Base-by-base conservation (phyloP, 805 yeast genomes). In the Debaryomyces tyrocola region DNA sequence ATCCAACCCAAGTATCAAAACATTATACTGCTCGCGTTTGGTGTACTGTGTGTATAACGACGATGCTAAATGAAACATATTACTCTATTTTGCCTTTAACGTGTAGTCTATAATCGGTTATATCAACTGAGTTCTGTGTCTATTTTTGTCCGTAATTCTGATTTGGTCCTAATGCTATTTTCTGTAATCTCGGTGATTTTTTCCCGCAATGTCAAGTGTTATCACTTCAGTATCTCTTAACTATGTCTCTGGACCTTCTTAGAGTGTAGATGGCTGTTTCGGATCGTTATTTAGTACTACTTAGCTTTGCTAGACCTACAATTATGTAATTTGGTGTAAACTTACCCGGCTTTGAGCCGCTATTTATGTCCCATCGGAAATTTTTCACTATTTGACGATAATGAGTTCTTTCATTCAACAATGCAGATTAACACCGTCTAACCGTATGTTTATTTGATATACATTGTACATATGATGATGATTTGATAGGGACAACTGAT, bases 1-100 rank as follows among this genome's bases (percentile, higher is more conserved):
- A 65, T 92, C 97, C 24, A 92, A 77, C 15, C 99, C 99, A 18
- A 92, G 73, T 33, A 92, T 87, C 40, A 92, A 75, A 1, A 73
- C 58, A 47, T 72, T 73, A 54, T 73, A 73, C 58, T 73, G 78
- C 48, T 73, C 78, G 41, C 76, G 62, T 54, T 72, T 66, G 46
- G 75, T 70, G 56, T 72, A 73, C 52, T 71, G 75, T 4, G 76
- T 70, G 54, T 73, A 73, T 38, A 73, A 57, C 36, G 77, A 71
- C 41, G 74, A 66, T 11, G 74, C 78, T 40, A 73, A 58, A 49
- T 73, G 78, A 51, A 73, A 73, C 78, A 73, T 73, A 24, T 24
- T 24, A 24, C 7, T 24, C 27, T 24, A 24, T 6, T 7, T 24
- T 24, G 10, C 27, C 27, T 4, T 24, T 24, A 24, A 24, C 7